Percentiles rank a stretch among this genome's conserved stretches.
phyloP scores from a whole-genome alignment of 768 basidiomycete genomes.

The Russula griseocarnosa region DNA sequence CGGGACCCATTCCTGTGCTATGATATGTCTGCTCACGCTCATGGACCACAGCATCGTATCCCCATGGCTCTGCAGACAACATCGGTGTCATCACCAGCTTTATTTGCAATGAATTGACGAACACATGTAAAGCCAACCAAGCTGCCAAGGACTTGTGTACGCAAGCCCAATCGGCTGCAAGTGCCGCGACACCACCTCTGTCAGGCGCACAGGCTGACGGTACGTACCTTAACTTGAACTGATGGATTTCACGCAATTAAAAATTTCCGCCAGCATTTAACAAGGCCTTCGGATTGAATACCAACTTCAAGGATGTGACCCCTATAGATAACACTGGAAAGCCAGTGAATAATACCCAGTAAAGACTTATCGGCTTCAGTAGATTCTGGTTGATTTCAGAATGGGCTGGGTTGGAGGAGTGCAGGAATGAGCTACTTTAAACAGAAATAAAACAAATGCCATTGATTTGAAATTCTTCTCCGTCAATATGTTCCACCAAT shows the following conservation, averaged over 20 bases:
- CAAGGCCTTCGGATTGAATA: constrained; percentile 49
- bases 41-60: constrained; percentile 10
- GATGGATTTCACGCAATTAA: neutral
- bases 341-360: neutral
- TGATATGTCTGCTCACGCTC: neutral
- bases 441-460: too few species aligned
- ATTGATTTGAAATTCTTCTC: too few species aligned
- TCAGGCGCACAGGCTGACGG: constrained; percentile 52
- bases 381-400: too few species aligned
- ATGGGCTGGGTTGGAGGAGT: too few species aligned
- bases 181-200: constrained; percentile 33
- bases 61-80: constrained; percentile 26
- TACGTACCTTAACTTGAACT: neutral
- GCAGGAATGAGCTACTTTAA: too few species aligned
- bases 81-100: constrained; percentile 50
- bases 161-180: constrained; percentile 41
- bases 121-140: constrained; percentile 47
- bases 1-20: neutral
- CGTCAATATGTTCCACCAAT: too few species aligned
- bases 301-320: constrained; percentile 46
- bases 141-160: constrained; percentile 45
- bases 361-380: too few species aligned
- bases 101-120: constrained; percentile 50
- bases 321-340: constrained; percentile 46
- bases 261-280: constrained; percentile 47